Conservation (phyloP, 176 grass and related monocot genomes). For the Triticum monococcum region DNA sequence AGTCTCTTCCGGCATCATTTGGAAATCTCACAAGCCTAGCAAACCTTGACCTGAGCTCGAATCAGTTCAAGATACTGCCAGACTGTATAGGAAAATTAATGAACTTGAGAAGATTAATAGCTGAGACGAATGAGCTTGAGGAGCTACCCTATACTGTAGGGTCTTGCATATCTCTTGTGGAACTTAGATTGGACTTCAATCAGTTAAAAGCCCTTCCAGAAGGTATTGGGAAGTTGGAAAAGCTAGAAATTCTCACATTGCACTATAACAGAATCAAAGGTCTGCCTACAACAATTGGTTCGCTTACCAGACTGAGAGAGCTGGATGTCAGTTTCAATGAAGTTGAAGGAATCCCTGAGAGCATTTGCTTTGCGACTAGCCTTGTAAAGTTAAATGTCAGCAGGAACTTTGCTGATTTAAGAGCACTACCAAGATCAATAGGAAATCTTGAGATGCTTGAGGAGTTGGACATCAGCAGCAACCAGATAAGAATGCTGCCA, state of each 20-base stretch:
- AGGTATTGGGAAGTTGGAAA: constrained; percentile 85
- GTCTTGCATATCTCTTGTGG: constrained; percentile 71
- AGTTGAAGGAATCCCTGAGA: constrained; percentile 78
- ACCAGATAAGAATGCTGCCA: constrained; percentile 87
- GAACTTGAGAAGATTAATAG: constrained; percentile 75
- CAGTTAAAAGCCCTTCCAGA: constrained; percentile 91
- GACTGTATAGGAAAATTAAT: constrained; percentile 75
- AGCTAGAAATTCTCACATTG: constrained; percentile 75
- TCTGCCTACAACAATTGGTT: constrained; percentile 85
- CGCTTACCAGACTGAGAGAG: constrained; percentile 74
- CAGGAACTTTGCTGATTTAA: constrained; percentile 91
- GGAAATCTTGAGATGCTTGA: constrained; percentile 96
- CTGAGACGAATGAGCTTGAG: constrained; percentile 88
- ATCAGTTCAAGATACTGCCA: constrained; percentile 65
- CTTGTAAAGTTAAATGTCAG: constrained; percentile 82
- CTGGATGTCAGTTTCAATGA: constrained; percentile 96
- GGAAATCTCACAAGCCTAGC: constrained; percentile 67
- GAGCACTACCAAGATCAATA: constrained; percentile 70
- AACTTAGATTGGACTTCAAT: constrained; percentile 93
- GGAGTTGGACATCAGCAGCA: constrained; percentile 93
- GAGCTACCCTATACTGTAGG: constrained; percentile 96
- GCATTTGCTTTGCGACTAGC: constrained; percentile 69
- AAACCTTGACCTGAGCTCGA: constrained; percentile 82
- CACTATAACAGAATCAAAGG: constrained; percentile 95
- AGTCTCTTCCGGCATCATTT: constrained; percentile 77